Base-by-base conservation (phyloP, 1,139 yeast genomes). In the Kodamaea fungicola region DNA sequence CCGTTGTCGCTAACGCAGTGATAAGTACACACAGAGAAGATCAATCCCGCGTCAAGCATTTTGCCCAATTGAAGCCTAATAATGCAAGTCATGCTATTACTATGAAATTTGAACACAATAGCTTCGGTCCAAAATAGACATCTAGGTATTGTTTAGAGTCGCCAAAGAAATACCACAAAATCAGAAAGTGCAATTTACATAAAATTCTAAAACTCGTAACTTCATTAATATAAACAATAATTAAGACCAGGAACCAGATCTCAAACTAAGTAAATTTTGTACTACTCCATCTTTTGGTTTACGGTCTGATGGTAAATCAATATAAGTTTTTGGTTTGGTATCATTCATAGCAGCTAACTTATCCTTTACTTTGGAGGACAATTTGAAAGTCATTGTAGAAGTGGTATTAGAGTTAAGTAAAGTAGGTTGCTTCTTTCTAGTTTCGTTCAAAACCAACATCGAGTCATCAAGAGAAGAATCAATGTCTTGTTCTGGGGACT, bases 241-340 rank as follows among this genome's bases (percentile, higher is more conserved):
- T 26, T 47, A 57, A 19, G 52, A 56, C 71, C 70, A 67, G 42
- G 60, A 61, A 7, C 73, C 74, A 8, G 64, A 54, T 50, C 66
- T 63, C 46, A 73, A 62, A 28, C 74, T 61, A 35, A 73, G 60
- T 45, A 73, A 63, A 50, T 67, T 64, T 42, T 71, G 64, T 24
- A 67, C 73, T 27, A 51, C 57, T 23, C 62, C 61, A 21, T 42
- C 45, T 39, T 50, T 51, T 28, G 43, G 42, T 38, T 46, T 45
- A 31, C 19, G 19, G 19, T 16, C 19, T 16, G 19, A 16, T 16
- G 19, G 19, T 16, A 16, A 16, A 16, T 16, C 19, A 16, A 16
- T 16, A 16, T 16, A 16, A 16, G 19, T 16, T 16, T 16, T 16
- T 16, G 19, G 19, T 16, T 16, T 16, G 19, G 19, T 37, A 41